These are phyloP conservation scores for Simplicillium sp. DNA, from an alignment of 2,329 filamentous ascomycete species.

Conservation along the genomic window DNA sequence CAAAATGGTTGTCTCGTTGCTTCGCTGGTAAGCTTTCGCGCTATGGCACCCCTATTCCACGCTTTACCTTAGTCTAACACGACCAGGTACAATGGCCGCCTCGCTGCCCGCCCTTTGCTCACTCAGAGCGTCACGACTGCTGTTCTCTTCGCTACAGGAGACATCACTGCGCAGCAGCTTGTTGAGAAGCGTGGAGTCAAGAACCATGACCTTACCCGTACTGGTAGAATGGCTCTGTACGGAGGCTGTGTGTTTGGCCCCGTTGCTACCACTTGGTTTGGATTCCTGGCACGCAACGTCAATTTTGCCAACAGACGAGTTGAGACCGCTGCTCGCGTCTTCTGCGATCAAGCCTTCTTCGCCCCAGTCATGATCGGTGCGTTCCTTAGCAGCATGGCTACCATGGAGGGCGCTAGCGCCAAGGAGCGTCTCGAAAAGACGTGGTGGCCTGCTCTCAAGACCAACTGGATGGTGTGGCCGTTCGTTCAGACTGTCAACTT, in stretches of 20 bases:
- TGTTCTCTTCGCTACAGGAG: constrained; percentile 85
- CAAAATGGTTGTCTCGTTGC: too few species aligned
- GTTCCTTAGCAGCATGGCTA: constrained; percentile 79
- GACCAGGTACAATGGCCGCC: constrained; percentile 72
- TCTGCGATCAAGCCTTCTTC: constrained; percentile 72
- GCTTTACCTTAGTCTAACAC: constrained; percentile 5
- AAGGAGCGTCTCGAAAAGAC: constrained; percentile 61
- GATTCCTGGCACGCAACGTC: constrained; percentile 64
- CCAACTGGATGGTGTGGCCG: constrained; percentile 88
- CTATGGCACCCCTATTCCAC: not conserved
- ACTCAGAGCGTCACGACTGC: constrained; percentile 88
- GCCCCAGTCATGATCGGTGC: constrained; percentile 73
- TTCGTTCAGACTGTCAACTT: constrained; percentile 81
- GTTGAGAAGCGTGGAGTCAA: constrained; percentile 73
- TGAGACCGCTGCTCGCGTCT: constrained; percentile 70
- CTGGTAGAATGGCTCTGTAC: constrained; percentile 71
- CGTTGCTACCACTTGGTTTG: constrained; percentile 79
- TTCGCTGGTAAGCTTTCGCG: constrained; percentile 17
- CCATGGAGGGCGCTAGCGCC: constrained; percentile 57
- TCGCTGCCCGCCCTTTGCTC: constrained; percentile 73
- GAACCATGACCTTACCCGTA: constrained; percentile 66
- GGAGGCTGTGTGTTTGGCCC: constrained; percentile 81
- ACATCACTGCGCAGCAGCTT: constrained; percentile 81
- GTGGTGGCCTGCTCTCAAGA: constrained; percentile 62
- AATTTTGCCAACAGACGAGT: constrained; percentile 52